A percentile compares a stretch with the other conserved stretches of the same genome.
These are phyloP conservation scores for Benincasa hispida DNA, from an alignment of 306 rosid genomes.

Conservation along the genomic window DNA sequence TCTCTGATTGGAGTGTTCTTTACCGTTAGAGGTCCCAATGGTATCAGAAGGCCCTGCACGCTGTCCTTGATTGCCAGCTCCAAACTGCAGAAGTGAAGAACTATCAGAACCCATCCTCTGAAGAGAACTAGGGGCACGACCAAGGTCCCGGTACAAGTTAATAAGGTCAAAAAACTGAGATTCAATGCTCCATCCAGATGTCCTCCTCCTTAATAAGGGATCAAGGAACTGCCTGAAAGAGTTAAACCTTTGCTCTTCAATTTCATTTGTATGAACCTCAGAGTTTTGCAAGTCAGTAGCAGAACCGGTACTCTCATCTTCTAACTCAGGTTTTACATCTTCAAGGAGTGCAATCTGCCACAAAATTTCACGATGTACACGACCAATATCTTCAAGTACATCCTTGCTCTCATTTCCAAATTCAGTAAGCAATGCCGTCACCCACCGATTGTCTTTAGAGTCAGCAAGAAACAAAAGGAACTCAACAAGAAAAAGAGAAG, in stretches of 20 bases:
- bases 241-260: slow-evolving; percentile 76
- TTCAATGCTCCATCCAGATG: slow-evolving; percentile 89
- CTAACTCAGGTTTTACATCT: slow-evolving; percentile 55
- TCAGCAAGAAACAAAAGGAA: slow-evolving; percentile 94
- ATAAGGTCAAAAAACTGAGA: slow-evolving; percentile 88
- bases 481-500: slow-evolving; percentile 76
- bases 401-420: slow-evolving; percentile 81
- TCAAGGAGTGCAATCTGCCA: slow-evolving; percentile 92
- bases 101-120: slow-evolving; percentile 43
- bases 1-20: slow-evolving; percentile 63
- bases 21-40: slow-evolving; percentile 33
- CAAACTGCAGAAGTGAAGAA: slow-evolving; percentile 35
- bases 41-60: slow-evolving; percentile 49
- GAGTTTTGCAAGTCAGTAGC: slow-evolving; percentile 50
- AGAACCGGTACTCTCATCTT: slow-evolving; percentile 54
- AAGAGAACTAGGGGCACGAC: slow-evolving; percentile 59
- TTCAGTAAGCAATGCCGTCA: slow-evolving; percentile 73
- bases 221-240: slow-evolving; percentile 91
- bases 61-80: slow-evolving; percentile 33
- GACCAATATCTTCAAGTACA: slow-evolving; percentile 79
- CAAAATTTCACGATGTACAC: slow-evolving; percentile 66
- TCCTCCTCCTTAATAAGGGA: slow-evolving; percentile 71
- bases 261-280: slow-evolving; percentile 51
- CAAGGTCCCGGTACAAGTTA: slow-evolving; percentile 79
- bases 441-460: slow-evolving; percentile 93